A percentile compares a stretch with the other conserved stretches of the same genome.
Evolutionary conservation across 2,329 filamentous ascomycete genomes (phyloP).

Genomic region (Fusarium armeniacum): DNA sequence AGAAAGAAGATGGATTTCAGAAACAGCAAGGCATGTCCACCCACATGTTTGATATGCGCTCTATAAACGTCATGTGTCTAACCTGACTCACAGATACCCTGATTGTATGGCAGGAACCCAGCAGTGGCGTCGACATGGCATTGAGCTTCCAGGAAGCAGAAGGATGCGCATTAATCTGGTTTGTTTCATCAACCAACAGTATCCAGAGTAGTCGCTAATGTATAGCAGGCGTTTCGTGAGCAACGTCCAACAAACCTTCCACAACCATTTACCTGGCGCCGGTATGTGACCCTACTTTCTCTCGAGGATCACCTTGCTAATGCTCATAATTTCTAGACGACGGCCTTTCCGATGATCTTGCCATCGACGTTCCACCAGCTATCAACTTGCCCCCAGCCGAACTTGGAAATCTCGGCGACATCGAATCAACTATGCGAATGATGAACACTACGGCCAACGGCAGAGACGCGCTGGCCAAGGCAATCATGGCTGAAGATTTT

Average conservation of each 20-base stretch:
- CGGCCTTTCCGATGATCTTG: conserved; percentile 85
- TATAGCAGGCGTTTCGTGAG: conserved; percentile 86
- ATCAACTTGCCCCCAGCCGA: conserved; percentile 84
- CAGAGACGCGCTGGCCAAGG: conserved; percentile 88
- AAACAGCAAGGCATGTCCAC: conserved; percentile 87
- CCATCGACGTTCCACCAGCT: conserved; percentile 78
- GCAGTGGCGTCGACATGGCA: conserved; percentile 92
- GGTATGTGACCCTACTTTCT: conserved; percentile 62
- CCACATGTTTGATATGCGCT: conserved; percentile 16
- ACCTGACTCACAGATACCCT: conserved; percentile 79
- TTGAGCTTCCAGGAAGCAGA: conserved; percentile 98
- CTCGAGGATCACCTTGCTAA: conserved; percentile 29
- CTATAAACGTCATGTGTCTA: conserved; percentile 46
- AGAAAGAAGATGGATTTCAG: conserved; percentile 95
- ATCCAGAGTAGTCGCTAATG: conserved; percentile 40
- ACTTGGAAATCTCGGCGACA: conserved; percentile 84
- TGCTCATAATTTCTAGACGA: conserved; percentile 72
- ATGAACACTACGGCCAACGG: conserved; percentile 81
- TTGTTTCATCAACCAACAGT: conserved; percentile 45
- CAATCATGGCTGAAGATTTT: conserved; percentile 87
- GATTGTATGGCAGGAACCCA: conserved; percentile 95
- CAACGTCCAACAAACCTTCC: conserved; percentile 82
- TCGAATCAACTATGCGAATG: conserved; percentile 86
- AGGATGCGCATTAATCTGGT: conserved; percentile 94
- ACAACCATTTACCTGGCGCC: conserved; percentile 69